Base-by-base conservation (phyloP, 176 grass and related monocot genomes). In the Pharus latifolius region DNA sequence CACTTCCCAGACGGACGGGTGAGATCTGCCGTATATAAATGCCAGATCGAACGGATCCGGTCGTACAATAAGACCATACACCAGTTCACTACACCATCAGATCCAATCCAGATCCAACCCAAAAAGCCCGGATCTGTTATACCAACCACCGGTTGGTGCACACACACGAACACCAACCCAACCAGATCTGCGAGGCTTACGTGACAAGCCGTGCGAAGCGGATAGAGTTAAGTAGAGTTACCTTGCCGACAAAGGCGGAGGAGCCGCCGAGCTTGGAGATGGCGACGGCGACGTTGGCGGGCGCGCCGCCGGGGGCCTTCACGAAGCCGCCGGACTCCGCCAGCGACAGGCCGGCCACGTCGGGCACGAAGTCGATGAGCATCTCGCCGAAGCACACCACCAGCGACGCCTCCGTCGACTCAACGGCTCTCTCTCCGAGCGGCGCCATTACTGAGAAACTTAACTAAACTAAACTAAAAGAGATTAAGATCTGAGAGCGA, bases 311-410 rank as follows among this genome's bases (percentile, higher is more conserved):
- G 0, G 88, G 92, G 0, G 92, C 92, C 78, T 96, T 96, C 56
- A 96, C 60, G 82, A 96, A 96, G 1, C 92, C 92, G 0, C 70
- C 81, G 0, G 92, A 96, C 45, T 96, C 92, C 6, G 88, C 92
- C 0, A 96, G 92, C 12, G 92, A 96, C 22, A 96, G 28, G 1
- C 92, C 88, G 3, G 92, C 85, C 0, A 83, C 82, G 75, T 96
- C 76, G 0, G 88, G 92, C 3, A 96, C 88, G 82, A 92, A 96
- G 61, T 96, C 92, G 67, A 96, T 92, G 0, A 92, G 79, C 92
- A 96, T 96, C 82, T 96, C 92, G 3, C 92, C 92, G 23, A 96
- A 96, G 0, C 80, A 91, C 1, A 96, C 88, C 5, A 96, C 86
- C 10, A 96, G 63, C 0, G 72, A n/a, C 17, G 49, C 12, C 26